phyloP scores from a whole-genome alignment of 352 stramenopile genomes.

The Phytophthora megakarya region DNA sequence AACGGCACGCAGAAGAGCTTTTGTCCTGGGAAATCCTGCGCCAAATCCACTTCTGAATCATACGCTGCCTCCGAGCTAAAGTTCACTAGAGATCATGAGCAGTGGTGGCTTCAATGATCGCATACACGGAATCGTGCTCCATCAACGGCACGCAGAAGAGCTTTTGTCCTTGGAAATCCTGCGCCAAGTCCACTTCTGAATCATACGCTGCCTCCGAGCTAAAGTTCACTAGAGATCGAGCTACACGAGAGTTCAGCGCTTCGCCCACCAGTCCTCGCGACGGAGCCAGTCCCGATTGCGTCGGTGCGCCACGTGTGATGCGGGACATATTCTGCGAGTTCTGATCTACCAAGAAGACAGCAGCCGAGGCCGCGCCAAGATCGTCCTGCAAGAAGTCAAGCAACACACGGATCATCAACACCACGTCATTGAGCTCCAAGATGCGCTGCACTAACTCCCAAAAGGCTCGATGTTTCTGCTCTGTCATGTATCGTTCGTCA shows the following conservation, averaged over 20 bases:
- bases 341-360: conserved; percentile 79
- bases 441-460: conserved; percentile 79
- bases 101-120: conserved; percentile 73
- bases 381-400: conserved; percentile 70
- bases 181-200: conserved; percentile 65
- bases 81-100: conserved; percentile 42
- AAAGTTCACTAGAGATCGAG: conserved; percentile 57
- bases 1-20: conserved; percentile 78
- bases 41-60: conserved; percentile 71
- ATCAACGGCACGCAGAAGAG: conserved; percentile 75
- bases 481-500: conserved; percentile 47
- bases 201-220: conserved; percentile 55
- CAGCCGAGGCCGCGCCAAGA: conserved; percentile 51
- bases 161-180: conserved; percentile 63
- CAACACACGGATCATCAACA: conserved; percentile 74
- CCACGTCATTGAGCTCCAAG: conserved; percentile 70
- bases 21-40: conserved; percentile 57
- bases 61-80: conserved; percentile 58
- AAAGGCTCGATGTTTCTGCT: conserved; percentile 77
- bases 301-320: conserved; percentile 53
- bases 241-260: conserved; percentile 37
- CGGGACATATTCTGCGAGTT: conserved; percentile 80
- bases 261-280: conserved; percentile 61
- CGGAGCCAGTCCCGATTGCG: conserved; percentile 55
- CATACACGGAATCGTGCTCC: conserved; percentile 77